Evolutionary conservation across 2,329 filamentous ascomycete genomes (phyloP).

Genomic region (Colletotrichum nymphaeae): DNA sequence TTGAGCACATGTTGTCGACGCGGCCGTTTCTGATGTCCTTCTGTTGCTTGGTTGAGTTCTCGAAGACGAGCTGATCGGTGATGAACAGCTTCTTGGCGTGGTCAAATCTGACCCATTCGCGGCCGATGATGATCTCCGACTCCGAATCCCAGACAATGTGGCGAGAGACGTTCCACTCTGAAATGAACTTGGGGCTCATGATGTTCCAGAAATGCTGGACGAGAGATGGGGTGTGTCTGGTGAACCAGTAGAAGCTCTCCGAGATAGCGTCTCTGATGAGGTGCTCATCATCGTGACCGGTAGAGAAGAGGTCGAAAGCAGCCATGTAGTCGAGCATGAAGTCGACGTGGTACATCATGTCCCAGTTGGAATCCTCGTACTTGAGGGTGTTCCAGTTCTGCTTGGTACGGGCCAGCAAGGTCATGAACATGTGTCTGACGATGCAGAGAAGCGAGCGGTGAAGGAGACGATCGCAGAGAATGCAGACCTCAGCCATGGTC

Average conservation of each 20-base stretch:
- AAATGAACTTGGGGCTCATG: slow-evolving; percentile 4
- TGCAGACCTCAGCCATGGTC: background rate
- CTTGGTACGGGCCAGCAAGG: slow-evolving; percentile 5
- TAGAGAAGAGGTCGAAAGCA: slow-evolving; percentile 8
- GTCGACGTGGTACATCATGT: background rate
- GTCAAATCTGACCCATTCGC: background rate
- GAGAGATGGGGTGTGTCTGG: background rate
- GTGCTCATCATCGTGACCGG: slow-evolving; percentile 21
- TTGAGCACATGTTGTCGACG: slow-evolving; percentile 11
- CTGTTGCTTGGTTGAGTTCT: slow-evolving; percentile 8
- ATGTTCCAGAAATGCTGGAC: background rate
- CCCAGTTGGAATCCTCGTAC: background rate
- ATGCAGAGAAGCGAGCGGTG: slow-evolving; percentile 28
- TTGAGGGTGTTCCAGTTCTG: slow-evolving; percentile 9
- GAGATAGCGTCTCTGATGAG: slow-evolving; percentile 17
- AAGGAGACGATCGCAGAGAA: slow-evolving; percentile 21
- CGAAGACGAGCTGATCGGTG: slow-evolving; percentile 22
- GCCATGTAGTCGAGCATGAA: slow-evolving; percentile 22
- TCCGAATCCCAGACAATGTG: background rate
- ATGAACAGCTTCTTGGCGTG: slow-evolving; percentile 16
- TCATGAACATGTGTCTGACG: slow-evolving; percentile 22
- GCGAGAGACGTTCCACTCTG: slow-evolving; percentile 8
- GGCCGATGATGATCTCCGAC: background rate
- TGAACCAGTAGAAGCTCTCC: slow-evolving; percentile 29
- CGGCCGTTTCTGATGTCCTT: slow-evolving; percentile 21